Percentiles rank a stretch among this genome's conserved stretches.
Conservation (phyloP, 2,329 filamentous ascomycete genomes). For the Truncatella angustata region DNA sequence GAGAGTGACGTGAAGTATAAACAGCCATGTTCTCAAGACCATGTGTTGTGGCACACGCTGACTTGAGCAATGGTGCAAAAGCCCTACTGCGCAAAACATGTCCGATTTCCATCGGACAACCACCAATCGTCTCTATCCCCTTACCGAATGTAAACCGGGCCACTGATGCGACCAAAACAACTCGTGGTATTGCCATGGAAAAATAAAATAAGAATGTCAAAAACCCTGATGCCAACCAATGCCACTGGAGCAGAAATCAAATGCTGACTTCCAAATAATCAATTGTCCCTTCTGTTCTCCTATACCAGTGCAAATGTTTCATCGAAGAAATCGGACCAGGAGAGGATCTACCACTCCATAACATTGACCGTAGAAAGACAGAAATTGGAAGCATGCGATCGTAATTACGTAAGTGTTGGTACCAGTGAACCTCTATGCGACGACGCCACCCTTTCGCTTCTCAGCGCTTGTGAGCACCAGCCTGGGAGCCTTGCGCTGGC, state of each 20-base stretch:
- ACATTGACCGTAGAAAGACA: constrained; percentile 24
- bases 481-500: constrained; percentile 79
- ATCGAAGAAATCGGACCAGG: not conserved
- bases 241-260: not conserved
- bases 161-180: not conserved
- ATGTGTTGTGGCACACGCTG: not conserved
- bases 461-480: constrained; percentile 85
- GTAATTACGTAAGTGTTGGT: constrained; percentile 17
- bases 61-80: not conserved
- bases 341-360: constrained; percentile 28
- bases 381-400: constrained; percentile 29
- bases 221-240: constrained; percentile 8
- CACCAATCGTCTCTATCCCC: constrained; percentile 10
- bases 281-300: constrained; percentile 1
- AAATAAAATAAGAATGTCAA: too few species aligned
- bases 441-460: constrained; percentile 72
- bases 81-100: not conserved
- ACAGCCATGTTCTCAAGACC: constrained; percentile 1
- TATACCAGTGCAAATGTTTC: not conserved
- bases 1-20: constrained; percentile 14
- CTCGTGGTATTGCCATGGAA: constrained; percentile 9
- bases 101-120: not conserved
- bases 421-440: constrained; percentile 17
- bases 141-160: constrained; percentile 5
- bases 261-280: not conserved